A percentile compares a stretch with the other conserved stretches of the same genome.
Conservation (phyloP, 176 grass and related monocot genomes). For the Sorghum bicolor region Sorghum_bicolor_NCBIv3 NC_012871.2:8053501-8054000, state of each 20-base stretch:
- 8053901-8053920: constrained; percentile 33
- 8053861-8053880: constrained; percentile 39
- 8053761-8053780: constrained; percentile 92
- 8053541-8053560: background rate
- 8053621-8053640: background rate
- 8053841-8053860: constrained; percentile 38
- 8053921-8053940: constrained; percentile 40
- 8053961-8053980: constrained; percentile 81
- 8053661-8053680: background rate
- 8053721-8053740: constrained; percentile 19
- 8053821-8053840: constrained; percentile 22
- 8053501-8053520: background rate
- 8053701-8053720: background rate
- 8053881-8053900: constrained; percentile 39
- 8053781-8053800: constrained; percentile 76
- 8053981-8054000: constrained; percentile 78
- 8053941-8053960: constrained; percentile 45
- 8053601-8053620: background rate
- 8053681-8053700: background rate
- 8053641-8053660: background rate
- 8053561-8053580: background rate
- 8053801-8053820: constrained; percentile 64
- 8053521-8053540: background rate
- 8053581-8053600: background rate
- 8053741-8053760: constrained; percentile 78